Percentiles rank a stretch among this genome's conserved stretches.
Evolutionary conservation across 2,329 filamentous ascomycete species (phyloP).

Genomic region (Ascomycota sp.): DNA sequence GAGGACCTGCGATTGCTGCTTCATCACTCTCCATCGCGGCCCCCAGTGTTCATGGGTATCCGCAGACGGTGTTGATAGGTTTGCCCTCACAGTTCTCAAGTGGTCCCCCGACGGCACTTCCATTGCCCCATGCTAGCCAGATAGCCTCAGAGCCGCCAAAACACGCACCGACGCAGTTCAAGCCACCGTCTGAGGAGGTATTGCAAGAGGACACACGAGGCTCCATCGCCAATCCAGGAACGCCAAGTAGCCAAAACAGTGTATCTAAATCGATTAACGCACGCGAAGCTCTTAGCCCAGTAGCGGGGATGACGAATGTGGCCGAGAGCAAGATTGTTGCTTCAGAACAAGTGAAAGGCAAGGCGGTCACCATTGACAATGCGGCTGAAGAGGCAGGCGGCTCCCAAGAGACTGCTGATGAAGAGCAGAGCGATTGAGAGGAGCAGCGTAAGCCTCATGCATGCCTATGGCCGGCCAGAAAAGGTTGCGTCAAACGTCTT

Average conservation of each 20-base stretch:
- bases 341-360: too few relatives aligned
- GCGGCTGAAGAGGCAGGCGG: too few relatives aligned
- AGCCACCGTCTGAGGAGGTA: slow-evolving; percentile 10
- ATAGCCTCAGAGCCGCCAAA: not conserved
- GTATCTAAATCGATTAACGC: too few relatives aligned
- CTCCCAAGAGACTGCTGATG: not conserved
- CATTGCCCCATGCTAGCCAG: not conserved
- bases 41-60: too few relatives aligned
- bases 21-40: too few relatives aligned
- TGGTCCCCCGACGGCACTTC: not conserved
- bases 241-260: too few relatives aligned
- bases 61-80: not conserved
- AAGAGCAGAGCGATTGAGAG: not conserved
- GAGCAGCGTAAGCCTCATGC: not conserved
- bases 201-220: slow-evolving; percentile 2
- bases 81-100: too few relatives aligned
- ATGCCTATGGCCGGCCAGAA: too few relatives aligned
- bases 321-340: not conserved
- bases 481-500: too few relatives aligned
- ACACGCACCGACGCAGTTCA: slow-evolving; percentile 7
- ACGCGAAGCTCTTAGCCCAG: too few relatives aligned
- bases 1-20: too few relatives aligned
- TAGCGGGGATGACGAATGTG: not conserved
- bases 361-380: too few relatives aligned
- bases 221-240: slow-evolving; percentile 1